Evolutionary conservation across 2,329 filamentous ascomycete species (phyloP).

Genomic region (Colletotrichum sp.): DNA sequence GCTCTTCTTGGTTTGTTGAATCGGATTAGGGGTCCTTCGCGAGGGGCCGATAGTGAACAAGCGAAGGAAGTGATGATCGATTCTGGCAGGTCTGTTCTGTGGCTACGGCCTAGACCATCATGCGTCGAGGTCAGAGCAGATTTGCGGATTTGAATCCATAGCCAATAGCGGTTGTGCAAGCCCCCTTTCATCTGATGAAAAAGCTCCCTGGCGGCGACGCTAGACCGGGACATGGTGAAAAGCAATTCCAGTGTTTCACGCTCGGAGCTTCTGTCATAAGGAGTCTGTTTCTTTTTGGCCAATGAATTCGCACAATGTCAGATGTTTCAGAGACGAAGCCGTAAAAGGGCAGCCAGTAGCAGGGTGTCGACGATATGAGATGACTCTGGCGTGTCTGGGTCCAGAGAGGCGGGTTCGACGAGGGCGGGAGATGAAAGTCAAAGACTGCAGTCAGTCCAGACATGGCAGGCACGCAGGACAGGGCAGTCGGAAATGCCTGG

Average conservation of each 20-base stretch:
- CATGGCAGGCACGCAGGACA: background rate
- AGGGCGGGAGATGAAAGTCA: background rate
- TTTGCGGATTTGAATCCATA: background rate
- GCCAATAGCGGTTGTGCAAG: background rate
- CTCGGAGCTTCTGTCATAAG: conserved; percentile 1
- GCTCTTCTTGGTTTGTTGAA: background rate
- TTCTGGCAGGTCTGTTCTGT: background rate
- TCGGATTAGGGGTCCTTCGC: background rate
- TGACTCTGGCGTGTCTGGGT: background rate
- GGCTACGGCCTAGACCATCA: background rate
- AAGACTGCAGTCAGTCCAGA: background rate
- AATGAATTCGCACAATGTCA: background rate
- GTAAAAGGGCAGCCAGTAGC: background rate
- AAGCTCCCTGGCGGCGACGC: conserved; percentile 5
- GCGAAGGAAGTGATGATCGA: background rate
- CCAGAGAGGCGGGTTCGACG: background rate
- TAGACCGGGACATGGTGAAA: conserved; percentile 7
- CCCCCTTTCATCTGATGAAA: conserved; percentile 13
- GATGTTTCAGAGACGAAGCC: background rate
- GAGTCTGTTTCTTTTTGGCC: background rate
- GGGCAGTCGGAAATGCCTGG: background rate
- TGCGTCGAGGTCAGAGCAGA: background rate
- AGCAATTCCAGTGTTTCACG: conserved; percentile 16
- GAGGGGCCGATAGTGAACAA: background rate
- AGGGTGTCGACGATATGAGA: background rate